Base-by-base conservation (phyloP, 768 basidiomycete genomes). In the Chiua virens region DNA sequence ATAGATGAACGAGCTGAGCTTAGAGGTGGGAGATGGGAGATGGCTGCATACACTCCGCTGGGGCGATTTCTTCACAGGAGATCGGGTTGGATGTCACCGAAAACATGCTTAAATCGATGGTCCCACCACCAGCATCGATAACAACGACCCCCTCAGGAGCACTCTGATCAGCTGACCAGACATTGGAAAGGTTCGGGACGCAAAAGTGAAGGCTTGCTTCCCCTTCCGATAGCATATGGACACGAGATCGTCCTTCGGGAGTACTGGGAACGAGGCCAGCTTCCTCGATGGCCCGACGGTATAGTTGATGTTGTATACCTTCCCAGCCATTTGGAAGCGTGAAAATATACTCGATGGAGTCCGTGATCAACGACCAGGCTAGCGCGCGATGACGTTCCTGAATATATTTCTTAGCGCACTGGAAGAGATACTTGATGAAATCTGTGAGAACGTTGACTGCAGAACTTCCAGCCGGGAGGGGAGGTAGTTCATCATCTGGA, bases 51-150 rank as follows among this genome's bases (percentile, higher is more conserved):
- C 70, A 69, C 27, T 65, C 65, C 28, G 64, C 60, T 28, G 64
- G 59, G 22, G 61, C 59, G 44, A 73, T 55, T 47, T 75, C 72
- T 28, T 75, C 51, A 28, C 73, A 68, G 2, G 30, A 32, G 28
- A 51, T 32, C 8, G 59, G 58, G 11, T 55, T 57, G 6, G 58
- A 41, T 4, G 52, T 61, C 38, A 63, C 60, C 3, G 53, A 63
- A 61, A 60, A 74, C 39, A 60, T 67, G 44, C 75, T 78, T 13
- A 73, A 20, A 46, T 73, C 72, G 14, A 71, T 57, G n/a, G n/a
- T n/a, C n/a, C n/a, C n/a, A n/a, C n/a, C n/a, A n/a, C n/a, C n/a
- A n/a, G n/a, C n/a, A n/a, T 79, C 79, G 13, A 79, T 66, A 18
- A 80, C 58, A 8, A 77, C 65, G 2, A 78, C 51, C 0, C 65